A percentile compares a stretch with the other conserved stretches of the same genome.
phyloP scores from a whole-genome alignment of 2,329 filamentous ascomycete species.

The Cladosporium cucumerinum region DNA sequence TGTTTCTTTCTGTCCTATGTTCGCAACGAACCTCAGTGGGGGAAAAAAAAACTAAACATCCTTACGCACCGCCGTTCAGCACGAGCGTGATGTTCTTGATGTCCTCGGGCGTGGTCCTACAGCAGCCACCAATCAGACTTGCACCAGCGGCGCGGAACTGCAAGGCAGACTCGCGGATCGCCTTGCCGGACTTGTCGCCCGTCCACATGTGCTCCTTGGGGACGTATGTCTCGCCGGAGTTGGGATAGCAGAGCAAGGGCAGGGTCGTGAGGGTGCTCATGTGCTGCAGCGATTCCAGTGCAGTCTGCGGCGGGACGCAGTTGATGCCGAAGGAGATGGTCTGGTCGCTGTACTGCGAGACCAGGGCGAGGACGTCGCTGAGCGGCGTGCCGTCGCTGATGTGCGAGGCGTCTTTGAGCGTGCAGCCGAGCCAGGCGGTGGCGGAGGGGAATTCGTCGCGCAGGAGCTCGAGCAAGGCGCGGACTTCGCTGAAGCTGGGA shows the following conservation, averaged over 20 bases:
- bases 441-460: slow-evolving; percentile 36
- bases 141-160: slow-evolving; percentile 40
- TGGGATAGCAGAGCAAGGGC: slow-evolving; percentile 42
- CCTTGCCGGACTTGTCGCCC: slow-evolving; percentile 19
- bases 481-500: slow-evolving; percentile 39
- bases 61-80: neutral
- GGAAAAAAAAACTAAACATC: neutral
- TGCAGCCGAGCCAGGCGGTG: slow-evolving; percentile 44
- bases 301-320: slow-evolving; percentile 40
- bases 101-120: slow-evolving; percentile 43
- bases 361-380: slow-evolving; percentile 30
- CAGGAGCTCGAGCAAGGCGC: slow-evolving; percentile 41
- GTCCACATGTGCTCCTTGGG: slow-evolving; percentile 26
- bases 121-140: slow-evolving; percentile 47
- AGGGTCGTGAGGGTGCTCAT: slow-evolving; percentile 33
- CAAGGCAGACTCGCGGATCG: slow-evolving; percentile 24
- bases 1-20: neutral
- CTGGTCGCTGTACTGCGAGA: slow-evolving; percentile 30
- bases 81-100: slow-evolving; percentile 24
- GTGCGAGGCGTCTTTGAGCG: slow-evolving; percentile 35
- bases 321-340: slow-evolving; percentile 47
- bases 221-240: slow-evolving; percentile 48
- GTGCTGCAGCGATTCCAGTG: slow-evolving; percentile 33
- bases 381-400: slow-evolving; percentile 44
- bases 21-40: neutral